phyloP scores from a whole-genome alignment of 306 rosid genomes.

The Acacia melanoxylon region DNA sequence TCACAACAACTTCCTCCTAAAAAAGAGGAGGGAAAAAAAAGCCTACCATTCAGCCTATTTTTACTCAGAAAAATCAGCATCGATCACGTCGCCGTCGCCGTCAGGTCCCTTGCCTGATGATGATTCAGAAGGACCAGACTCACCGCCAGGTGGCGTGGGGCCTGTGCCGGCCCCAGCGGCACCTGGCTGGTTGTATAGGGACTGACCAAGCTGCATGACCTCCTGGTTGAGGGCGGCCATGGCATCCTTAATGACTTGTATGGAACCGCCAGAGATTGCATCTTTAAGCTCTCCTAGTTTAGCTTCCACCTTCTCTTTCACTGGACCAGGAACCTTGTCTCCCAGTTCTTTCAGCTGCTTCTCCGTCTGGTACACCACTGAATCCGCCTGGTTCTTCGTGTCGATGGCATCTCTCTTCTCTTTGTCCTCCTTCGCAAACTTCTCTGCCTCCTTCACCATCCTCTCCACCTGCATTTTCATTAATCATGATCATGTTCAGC shows the following conservation, averaged over 20 bases:
- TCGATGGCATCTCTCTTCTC: conserved; percentile 92
- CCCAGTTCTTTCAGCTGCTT: conserved; percentile 92
- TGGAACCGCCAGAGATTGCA: conserved; percentile 72
- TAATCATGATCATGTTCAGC: neutral
- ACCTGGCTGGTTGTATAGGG: conserved; percentile 86
- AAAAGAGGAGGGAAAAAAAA: neutral
- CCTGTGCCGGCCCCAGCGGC: conserved; percentile 50
- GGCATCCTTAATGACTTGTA: conserved; percentile 78
- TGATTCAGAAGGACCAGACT: conserved; percentile 69
- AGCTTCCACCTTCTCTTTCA: conserved; percentile 89
- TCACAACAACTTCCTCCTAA: conserved; percentile 11
- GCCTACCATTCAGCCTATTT: conserved; percentile 34
- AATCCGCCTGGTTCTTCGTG: conserved; percentile 92
- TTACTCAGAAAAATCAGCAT: conserved; percentile 81
- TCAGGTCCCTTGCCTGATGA: conserved; percentile 67
- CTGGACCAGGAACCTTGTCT: conserved; percentile 85
- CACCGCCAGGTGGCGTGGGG: conserved; percentile 52
- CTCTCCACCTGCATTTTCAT: conserved; percentile 59
- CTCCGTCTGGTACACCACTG: conserved; percentile 89
- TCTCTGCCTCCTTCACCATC: conserved; percentile 85
- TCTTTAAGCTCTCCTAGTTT: conserved; percentile 84
- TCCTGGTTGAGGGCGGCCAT: conserved; percentile 95
- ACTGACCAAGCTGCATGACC: conserved; percentile 92
- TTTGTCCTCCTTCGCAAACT: conserved; percentile 78
- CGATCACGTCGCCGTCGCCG: conserved; percentile 84